Evolutionary conservation across 768 basidiomycete genomes (phyloP).

Genomic region (Sporobolomyces phaffii): DNA sequence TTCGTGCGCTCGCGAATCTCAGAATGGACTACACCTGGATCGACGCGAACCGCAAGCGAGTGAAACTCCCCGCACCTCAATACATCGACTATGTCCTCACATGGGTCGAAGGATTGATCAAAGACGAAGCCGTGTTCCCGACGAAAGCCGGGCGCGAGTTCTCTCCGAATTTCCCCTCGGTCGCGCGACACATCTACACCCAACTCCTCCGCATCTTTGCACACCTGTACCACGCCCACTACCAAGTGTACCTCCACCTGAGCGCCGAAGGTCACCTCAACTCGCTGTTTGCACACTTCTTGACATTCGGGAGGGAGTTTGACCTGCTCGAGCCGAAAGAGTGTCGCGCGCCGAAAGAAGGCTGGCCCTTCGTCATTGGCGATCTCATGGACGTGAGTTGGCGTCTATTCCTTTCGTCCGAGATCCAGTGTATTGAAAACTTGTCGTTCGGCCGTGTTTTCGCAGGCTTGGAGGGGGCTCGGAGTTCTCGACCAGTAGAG

Average conservation of each 20-base stretch:
- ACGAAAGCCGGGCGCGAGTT: constrained; percentile 69
- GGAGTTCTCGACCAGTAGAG: constrained; percentile 31
- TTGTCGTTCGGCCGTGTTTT: too few relatives aligned
- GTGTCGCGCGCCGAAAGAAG: constrained; percentile 53
- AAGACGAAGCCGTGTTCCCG: constrained; percentile 69
- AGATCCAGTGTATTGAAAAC: too few relatives aligned
- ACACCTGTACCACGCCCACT: constrained; percentile 94
- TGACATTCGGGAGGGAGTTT: constrained; percentile 91
- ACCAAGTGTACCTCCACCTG: constrained; percentile 74
- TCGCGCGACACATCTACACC: constrained; percentile 84
- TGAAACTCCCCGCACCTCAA: constrained; percentile 81
- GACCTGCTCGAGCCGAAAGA: constrained; percentile 84
- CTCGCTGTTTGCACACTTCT: constrained; percentile 93
- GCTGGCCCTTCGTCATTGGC: constrained; percentile 43
- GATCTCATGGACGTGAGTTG: constrained; percentile 45
- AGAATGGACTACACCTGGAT: constrained; percentile 94
- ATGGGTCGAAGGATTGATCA: constrained; percentile 85
- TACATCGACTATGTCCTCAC: constrained; percentile 99
- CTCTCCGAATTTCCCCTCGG: constrained; percentile 77
- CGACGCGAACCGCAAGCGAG: constrained; percentile 80
- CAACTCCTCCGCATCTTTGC: constrained; percentile 95
- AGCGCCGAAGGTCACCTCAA: constrained; percentile 65
- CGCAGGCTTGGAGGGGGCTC: constrained; percentile 35
- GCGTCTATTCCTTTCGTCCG: not conserved
- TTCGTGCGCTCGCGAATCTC: too few relatives aligned